Base-by-base conservation (phyloP, 2,329 filamentous ascomycete species). In the Cladorrhinum sp. region DNA sequence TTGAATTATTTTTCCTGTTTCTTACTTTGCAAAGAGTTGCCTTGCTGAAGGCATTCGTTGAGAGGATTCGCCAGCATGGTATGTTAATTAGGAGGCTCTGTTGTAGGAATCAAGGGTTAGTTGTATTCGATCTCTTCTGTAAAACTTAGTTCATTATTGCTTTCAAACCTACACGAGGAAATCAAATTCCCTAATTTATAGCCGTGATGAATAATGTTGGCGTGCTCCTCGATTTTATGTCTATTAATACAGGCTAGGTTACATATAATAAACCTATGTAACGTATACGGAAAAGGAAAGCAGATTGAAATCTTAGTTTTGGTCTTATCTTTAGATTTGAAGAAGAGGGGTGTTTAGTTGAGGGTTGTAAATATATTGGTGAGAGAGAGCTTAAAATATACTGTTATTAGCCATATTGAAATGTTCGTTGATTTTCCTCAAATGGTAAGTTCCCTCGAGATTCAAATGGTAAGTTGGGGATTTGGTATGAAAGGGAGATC, bases 361-460 rank as follows among this genome's bases (percentile, higher is more conserved):
- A 18, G 27, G 36, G n/a, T 20, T 18, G 16, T 18, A 29, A 16
- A 18, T 36, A 16, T n/a, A n/a, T n/a, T n/a, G n/a, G n/a, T n/a
- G n/a, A n/a, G 12, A 36, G 32, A 36, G 12, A 10, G 7, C 32
- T 12, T 29, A 10, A 10, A 36, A 36, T 4, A 18, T 66, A 73
- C 75, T 74, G 66, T 76, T 78, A 64, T 79, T 77, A 52, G 77
- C 70, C 77, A 80, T 79, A 50, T 59, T 71, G 65, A 57, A 24
- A 8, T 22, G 16, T 45, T 45, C 18, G 18, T 22, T 45, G 36
- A 18, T 7, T 41, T 41, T 18, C 6, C 12, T 32, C 12, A 6
- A 6, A 18, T 0, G 10, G 20, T 10, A 36, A 45, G 3, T 8
- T 32, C 13, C 13, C 4, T 49, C n/a, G n/a, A n/a, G n/a, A n/a